Percentiles rank a stretch among this genome's conserved stretches.
Conservation (phyloP, 345 rosid genomes). For the Hypericum perforatum region DNA sequence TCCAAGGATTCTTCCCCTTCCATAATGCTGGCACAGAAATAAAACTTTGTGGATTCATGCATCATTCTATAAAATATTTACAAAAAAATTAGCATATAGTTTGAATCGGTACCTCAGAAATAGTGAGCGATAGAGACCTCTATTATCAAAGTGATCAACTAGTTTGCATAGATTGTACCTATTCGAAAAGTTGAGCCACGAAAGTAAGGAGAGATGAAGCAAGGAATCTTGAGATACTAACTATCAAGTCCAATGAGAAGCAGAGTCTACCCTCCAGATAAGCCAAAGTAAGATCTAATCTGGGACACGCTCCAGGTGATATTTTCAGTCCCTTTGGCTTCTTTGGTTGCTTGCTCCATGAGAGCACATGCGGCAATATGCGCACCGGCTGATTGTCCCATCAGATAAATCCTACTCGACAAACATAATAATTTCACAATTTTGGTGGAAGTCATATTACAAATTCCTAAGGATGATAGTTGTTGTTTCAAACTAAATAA, state of each 20-base stretch:
- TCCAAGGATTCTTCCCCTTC: slow-evolving; percentile 23
- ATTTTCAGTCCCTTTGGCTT: slow-evolving; percentile 15
- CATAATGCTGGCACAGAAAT: slow-evolving; percentile 17
- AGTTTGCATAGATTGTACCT: slow-evolving; percentile 21
- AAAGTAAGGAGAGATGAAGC: too few relatives aligned
- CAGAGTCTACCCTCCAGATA: slow-evolving; percentile 23
- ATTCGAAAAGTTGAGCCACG: not conserved
- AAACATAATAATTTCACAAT: slow-evolving; percentile 13
- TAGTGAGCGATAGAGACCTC: slow-evolving; percentile 25
- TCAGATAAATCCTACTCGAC: slow-evolving; percentile 21
- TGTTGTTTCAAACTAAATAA: not conserved
- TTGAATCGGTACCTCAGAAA: slow-evolving; percentile 16
- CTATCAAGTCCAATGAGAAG: too few relatives aligned
- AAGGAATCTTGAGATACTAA: too few relatives aligned
- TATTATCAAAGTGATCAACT: slow-evolving; percentile 23
- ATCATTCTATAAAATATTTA: not conserved
- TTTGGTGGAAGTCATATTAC: too few relatives aligned
- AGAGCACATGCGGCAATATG: slow-evolving; percentile 26
- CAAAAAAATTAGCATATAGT: not conserved
- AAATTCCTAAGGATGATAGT: too few relatives aligned
- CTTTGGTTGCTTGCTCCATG: slow-evolving; percentile 25
- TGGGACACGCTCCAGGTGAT: slow-evolving; percentile 23
- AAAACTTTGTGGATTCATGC: not conserved
- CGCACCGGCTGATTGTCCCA: slow-evolving; percentile 33
- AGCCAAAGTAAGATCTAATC: slow-evolving; percentile 22